Conservation (phyloP, 768 basidiomycete genomes). For the Cubamyces sp. region DNA sequence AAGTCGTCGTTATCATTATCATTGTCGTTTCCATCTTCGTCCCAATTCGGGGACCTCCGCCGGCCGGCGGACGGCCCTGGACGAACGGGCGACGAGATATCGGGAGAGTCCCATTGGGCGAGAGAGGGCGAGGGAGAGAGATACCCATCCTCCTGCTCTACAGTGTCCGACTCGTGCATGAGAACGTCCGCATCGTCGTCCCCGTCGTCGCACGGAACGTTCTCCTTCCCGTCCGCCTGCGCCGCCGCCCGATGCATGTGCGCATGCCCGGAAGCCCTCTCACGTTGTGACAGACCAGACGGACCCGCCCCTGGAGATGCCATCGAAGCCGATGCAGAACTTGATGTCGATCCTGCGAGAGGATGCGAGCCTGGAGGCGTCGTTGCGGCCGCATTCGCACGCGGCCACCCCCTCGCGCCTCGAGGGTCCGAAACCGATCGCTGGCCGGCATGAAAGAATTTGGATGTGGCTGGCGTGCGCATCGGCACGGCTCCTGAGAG, state of each 20-base stretch:
- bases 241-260: not conserved
- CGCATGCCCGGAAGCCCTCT: constrained; percentile 3
- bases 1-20: constrained; percentile 39
- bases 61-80: constrained; percentile 20
- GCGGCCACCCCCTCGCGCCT: constrained; percentile 11
- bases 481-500: constrained; percentile 5
- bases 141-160: constrained; percentile 83
- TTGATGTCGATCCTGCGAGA: not conserved
- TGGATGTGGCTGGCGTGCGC: constrained; percentile 24
- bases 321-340: constrained; percentile 41
- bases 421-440: constrained; percentile 26
- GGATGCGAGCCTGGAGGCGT: not conserved
- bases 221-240: constrained; percentile 47
- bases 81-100: constrained; percentile 67
- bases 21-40: no score
- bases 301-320: constrained; percentile 14
- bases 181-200: constrained; percentile 41
- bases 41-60: not conserved
- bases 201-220: constrained; percentile 36
- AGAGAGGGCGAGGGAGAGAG: constrained; percentile 69
- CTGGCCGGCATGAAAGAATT: constrained; percentile 28
- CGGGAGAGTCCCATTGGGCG: constrained; percentile 52
- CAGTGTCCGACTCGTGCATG: constrained; percentile 43
- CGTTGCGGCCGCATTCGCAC: not conserved
- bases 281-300: constrained; percentile 15